These are phyloP conservation scores for Salix dunnii DNA, from an alignment of 345 rosid genomes.

Conservation along the genomic window DNA sequence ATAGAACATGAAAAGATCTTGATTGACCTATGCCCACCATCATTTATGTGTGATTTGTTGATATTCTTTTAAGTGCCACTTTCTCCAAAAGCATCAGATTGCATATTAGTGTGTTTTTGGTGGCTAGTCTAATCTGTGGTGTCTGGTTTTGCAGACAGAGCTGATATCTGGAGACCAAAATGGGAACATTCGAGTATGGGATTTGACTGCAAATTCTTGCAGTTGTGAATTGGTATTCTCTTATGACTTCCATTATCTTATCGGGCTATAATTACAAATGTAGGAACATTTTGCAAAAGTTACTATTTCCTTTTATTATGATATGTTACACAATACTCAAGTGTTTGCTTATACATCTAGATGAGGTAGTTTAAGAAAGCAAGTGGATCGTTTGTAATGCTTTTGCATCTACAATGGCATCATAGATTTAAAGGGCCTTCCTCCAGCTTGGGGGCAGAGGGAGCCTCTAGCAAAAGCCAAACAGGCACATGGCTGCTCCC, in stretches of 20 bases:
- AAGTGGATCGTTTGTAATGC: neutral
- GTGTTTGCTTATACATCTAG: no score
- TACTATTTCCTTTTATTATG: neutral
- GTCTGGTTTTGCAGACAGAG: slow-evolving; percentile 58
- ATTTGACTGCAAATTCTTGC: slow-evolving; percentile 90
- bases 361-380: no score
- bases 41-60: neutral
- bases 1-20: neutral
- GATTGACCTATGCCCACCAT: neutral
- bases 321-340: no score
- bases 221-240: slow-evolving; percentile 82
- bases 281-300: neutral
- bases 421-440: neutral
- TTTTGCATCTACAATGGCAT: neutral
- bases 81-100: neutral
- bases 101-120: neutral
- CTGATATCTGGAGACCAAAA: slow-evolving; percentile 96
- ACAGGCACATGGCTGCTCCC: neutral
- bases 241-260: slow-evolving; percentile 1
- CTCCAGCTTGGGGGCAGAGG: neutral
- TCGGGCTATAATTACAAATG: neutral
- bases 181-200: slow-evolving; percentile 97
- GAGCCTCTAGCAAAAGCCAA: neutral
- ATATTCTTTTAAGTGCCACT: neutral
- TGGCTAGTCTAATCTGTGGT: slow-evolving; percentile 7